Conservation (phyloP, 768 basidiomycete species). For the Tylopilus intermedius region DNA sequence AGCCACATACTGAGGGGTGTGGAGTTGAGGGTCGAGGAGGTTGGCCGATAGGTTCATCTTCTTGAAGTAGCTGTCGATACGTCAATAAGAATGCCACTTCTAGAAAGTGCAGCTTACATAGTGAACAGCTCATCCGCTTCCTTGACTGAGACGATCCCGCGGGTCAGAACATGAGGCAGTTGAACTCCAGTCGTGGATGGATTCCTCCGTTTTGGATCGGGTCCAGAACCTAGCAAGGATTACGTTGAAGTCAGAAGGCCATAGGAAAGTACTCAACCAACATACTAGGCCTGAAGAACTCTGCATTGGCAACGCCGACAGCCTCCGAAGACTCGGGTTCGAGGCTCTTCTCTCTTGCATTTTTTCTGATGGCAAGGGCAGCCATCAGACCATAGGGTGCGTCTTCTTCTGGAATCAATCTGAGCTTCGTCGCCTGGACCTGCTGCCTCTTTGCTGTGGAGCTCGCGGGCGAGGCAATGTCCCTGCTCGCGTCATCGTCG, state of each 20-base stretch:
- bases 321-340: conserved; percentile 43
- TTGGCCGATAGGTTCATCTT: conserved; percentile 77
- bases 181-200: conserved; percentile 42
- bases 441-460: conserved; percentile 37
- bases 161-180: conserved; percentile 60
- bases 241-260: neutral
- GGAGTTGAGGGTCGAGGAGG: conserved; percentile 74
- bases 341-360: conserved; percentile 32
- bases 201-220: conserved; percentile 37
- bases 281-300: conserved; percentile 67
- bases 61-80: conserved; percentile 56
- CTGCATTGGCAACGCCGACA: conserved; percentile 60
- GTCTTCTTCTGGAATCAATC: conserved; percentile 39
- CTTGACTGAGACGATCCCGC: conserved; percentile 54
- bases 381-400: conserved; percentile 76
- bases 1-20: conserved; percentile 77
- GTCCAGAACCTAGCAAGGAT: conserved; percentile 35
- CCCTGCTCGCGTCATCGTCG: conserved; percentile 14
- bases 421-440: neutral
- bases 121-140: conserved; percentile 72
- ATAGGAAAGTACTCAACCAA: conserved; percentile 2
- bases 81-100: neutral
- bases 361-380: conserved; percentile 48
- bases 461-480: conserved; percentile 28
- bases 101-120: conserved; percentile 42